Conservation (phyloP, 1,284 basidiomycete species). For the Moesziomyces parantarcticus region DNA sequence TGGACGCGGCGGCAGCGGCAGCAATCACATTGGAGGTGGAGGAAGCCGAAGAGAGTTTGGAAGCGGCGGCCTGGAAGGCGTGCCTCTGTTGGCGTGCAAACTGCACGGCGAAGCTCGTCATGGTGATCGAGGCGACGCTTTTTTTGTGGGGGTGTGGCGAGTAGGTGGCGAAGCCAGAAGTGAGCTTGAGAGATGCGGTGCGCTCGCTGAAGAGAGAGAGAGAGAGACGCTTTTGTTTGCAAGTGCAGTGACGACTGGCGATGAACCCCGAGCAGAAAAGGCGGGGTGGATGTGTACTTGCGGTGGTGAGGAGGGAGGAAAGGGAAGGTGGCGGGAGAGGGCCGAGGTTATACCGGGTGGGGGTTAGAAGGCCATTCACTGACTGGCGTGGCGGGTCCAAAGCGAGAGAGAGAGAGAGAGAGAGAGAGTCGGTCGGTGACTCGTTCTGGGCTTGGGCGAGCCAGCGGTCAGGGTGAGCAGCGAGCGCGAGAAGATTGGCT, state of each 20-base stretch:
- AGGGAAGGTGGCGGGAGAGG: background rate
- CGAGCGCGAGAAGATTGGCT: conserved; percentile 1
- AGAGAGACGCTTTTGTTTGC: background rate
- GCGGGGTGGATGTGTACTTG: background rate
- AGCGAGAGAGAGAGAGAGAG: too few relatives aligned
- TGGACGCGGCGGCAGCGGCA: conserved; percentile 23
- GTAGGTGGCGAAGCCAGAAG: background rate
- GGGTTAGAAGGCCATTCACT: too few relatives aligned
- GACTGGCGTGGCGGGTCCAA: too few relatives aligned
- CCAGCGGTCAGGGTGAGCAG: too few relatives aligned
- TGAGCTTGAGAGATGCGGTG: background rate
- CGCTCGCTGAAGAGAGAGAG: background rate
- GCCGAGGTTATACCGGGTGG: conserved; percentile 6
- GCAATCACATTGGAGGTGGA: conserved; percentile 23
- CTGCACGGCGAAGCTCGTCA: conserved; percentile 51
- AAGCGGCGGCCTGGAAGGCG: conserved; percentile 46
- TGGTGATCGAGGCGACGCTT: conserved; percentile 19
- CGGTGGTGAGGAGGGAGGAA: conserved; percentile 2
- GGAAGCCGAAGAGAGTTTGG: conserved; percentile 28
- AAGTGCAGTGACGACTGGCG: background rate
- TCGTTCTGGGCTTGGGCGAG: too few relatives aligned
- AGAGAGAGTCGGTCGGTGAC: conserved; percentile 11
- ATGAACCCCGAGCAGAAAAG: too few relatives aligned
- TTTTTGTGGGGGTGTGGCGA: background rate
- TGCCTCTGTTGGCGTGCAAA: conserved; percentile 49